Percentiles rank a stretch among this genome's conserved stretches.
Conservation (phyloP, 495 filamentous ascomycete species). For the Penicillium herquei region DNA sequence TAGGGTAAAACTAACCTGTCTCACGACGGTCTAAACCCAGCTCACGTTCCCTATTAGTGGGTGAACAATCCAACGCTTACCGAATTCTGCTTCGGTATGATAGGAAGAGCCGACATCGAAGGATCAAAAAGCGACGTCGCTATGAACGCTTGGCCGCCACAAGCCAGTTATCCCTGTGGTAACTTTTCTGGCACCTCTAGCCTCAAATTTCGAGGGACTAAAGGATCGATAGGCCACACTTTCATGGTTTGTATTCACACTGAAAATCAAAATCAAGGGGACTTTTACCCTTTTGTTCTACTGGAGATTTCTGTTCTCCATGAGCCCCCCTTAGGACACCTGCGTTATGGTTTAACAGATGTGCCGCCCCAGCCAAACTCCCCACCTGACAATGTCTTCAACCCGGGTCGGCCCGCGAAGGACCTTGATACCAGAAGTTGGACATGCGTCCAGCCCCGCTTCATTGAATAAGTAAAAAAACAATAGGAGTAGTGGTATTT, state of each 20-base stretch:
- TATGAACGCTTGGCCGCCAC: slow-evolving; percentile 62
- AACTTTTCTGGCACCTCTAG: slow-evolving; percentile 77
- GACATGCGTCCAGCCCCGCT: slow-evolving; percentile 66
- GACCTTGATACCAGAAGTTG: slow-evolving; percentile 61
- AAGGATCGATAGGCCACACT: slow-evolving; percentile 76
- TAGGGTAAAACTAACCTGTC: too few relatives aligned
- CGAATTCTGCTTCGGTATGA: too few relatives aligned
- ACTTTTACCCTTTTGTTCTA: slow-evolving; percentile 78
- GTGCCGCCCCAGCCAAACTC: slow-evolving; percentile 69
- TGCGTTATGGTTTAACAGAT: slow-evolving; percentile 70
- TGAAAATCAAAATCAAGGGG: slow-evolving; percentile 78
- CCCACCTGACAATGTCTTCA: slow-evolving; percentile 73
- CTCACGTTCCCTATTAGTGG: too few relatives aligned
- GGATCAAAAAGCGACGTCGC: too few relatives aligned
- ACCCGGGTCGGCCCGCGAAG: slow-evolving; percentile 63
- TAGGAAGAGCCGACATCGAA: too few relatives aligned
- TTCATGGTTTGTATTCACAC: slow-evolving; percentile 76
- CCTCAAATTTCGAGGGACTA: slow-evolving; percentile 74
- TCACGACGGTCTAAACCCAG: too few relatives aligned
- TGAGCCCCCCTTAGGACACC: slow-evolving; percentile 66
- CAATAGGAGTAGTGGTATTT: slow-evolving; percentile 67
- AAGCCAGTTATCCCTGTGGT: slow-evolving; percentile 67
- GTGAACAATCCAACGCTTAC: too few relatives aligned
- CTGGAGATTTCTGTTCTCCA: slow-evolving; percentile 75
- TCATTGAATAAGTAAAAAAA: slow-evolving; percentile 77